Evolutionary conservation across 1,284 basidiomycete species (phyloP).

Genomic region (Ganoderma meredithae): DNA sequence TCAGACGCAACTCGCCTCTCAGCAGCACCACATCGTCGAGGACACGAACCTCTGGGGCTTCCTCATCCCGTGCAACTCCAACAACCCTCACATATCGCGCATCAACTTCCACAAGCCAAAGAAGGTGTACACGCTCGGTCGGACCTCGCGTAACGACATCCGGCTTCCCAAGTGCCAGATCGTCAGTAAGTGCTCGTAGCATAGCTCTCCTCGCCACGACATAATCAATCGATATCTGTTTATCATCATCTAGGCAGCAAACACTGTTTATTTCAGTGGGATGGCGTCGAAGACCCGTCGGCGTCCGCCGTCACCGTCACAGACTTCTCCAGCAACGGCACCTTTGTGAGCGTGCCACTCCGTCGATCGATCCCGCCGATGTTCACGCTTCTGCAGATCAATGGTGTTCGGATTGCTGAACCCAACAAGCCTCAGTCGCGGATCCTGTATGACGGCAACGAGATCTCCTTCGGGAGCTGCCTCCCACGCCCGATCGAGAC

Average conservation of each 20-base stretch:
- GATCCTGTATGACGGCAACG: conserved; percentile 80
- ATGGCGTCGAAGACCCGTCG: conserved; percentile 54
- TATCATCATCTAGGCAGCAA: conserved; percentile 56
- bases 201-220: no score
- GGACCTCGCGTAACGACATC: conserved; percentile 10
- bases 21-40: conserved; percentile 4
- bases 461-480: conserved; percentile 77
- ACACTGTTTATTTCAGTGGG: conserved; percentile 71
- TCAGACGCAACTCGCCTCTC: conserved; percentile 6
- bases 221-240: neutral
- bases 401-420: conserved; percentile 65
- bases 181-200: conserved; percentile 11
- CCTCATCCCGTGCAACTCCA: conserved; percentile 15
- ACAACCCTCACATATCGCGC: conserved; percentile 5
- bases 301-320: conserved; percentile 66
- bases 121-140: conserved; percentile 10
- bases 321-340: conserved; percentile 85
- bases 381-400: conserved; percentile 60
- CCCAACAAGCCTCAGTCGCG: conserved; percentile 48
- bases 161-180: conserved; percentile 2
- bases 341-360: conserved; percentile 64
- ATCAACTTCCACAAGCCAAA: conserved; percentile 16
- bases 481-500: conserved; percentile 49
- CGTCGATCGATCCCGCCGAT: conserved; percentile 11
- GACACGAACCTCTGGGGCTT: conserved; percentile 11